phyloP scores from a whole-genome alignment of 2,329 filamentous ascomycete genomes.

The Trichoderma lentiforme region DNA sequence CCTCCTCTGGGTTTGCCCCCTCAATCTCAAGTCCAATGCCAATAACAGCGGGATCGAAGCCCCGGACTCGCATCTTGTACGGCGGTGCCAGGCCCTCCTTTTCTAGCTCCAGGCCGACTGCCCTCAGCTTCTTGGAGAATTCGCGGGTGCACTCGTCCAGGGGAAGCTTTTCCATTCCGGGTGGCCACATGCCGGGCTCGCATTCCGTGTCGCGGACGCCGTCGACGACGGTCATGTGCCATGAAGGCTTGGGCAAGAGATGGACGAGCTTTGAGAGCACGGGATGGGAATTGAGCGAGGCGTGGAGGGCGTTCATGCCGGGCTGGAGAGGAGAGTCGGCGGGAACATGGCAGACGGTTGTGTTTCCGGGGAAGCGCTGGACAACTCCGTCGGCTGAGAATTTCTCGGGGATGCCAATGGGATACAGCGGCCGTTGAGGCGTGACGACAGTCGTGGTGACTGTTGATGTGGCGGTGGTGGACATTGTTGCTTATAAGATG shows the following conservation, averaged over 20 bases:
- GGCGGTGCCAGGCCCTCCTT: constrained; percentile 21
- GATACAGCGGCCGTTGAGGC: constrained; percentile 17
- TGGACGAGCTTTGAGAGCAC: constrained; percentile 16
- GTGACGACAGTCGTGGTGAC: neutral
- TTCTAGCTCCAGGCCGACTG: constrained; percentile 16
- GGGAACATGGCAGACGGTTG: constrained; percentile 22
- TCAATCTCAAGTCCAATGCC: constrained; percentile 22
- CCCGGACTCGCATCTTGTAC: constrained; percentile 18
- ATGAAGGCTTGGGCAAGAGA: constrained; percentile 22
- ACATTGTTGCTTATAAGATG: neutral
- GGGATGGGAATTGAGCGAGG: constrained; percentile 20
- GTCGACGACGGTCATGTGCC: constrained; percentile 27
- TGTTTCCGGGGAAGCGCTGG: constrained; percentile 23
- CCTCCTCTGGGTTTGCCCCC: constrained; percentile 23
- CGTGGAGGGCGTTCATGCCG: constrained; percentile 20
- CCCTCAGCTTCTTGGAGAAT: constrained; percentile 17
- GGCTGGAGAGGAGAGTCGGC: constrained; percentile 17
- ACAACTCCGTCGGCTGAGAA: constrained; percentile 20
- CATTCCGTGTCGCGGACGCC: constrained; percentile 23
- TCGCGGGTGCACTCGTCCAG: constrained; percentile 19
- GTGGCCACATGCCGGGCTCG: constrained; percentile 23
- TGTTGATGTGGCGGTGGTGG: neutral
- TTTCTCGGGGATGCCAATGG: constrained; percentile 21
- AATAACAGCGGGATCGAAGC: constrained; percentile 8
- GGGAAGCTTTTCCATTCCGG: constrained; percentile 18